A percentile compares a stretch with the other conserved stretches of the same genome.
Evolutionary conservation across 73 alveolate genomes (phyloP).

Genomic region (Blepharisma japonicum): DNA sequence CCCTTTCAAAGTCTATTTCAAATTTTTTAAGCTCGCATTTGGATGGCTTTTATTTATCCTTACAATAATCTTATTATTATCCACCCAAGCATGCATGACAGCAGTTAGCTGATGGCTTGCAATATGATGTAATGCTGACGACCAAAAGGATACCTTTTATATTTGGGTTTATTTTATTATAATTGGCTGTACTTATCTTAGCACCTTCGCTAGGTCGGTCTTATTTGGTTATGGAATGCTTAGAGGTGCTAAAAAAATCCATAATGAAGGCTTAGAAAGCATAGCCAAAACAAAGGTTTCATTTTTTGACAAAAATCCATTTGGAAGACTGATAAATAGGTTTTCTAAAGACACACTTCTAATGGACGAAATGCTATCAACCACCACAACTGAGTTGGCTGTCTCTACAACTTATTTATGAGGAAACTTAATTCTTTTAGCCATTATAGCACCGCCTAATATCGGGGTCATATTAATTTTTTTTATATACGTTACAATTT

Average conservation of each 20-base stretch:
- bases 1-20: neutral
- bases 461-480: neutral
- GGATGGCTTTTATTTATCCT: neutral
- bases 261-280: conserved; percentile 33
- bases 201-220: neutral
- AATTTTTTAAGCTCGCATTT: neutral
- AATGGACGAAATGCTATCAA: neutral
- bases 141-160: neutral
- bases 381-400: neutral
- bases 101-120: neutral
- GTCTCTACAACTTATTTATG: neutral
- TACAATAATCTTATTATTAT: neutral
- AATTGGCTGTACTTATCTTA: neutral
- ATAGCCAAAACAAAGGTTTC: conserved; percentile 25
- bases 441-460: neutral
- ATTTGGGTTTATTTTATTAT: neutral
- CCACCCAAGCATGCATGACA: neutral
- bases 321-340: conserved; percentile 45
- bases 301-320: conserved; percentile 41
- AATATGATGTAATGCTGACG: neutral
- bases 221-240: conserved; percentile 21
- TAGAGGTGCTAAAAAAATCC: conserved; percentile 29
- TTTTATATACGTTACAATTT: neutral
- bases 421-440: neutral
- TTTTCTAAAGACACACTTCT: conserved; percentile 35